Evolutionary conservation across 192 early-diverging fungal genomes (phyloP).

Genomic region (Backusella macrospora): DNA sequence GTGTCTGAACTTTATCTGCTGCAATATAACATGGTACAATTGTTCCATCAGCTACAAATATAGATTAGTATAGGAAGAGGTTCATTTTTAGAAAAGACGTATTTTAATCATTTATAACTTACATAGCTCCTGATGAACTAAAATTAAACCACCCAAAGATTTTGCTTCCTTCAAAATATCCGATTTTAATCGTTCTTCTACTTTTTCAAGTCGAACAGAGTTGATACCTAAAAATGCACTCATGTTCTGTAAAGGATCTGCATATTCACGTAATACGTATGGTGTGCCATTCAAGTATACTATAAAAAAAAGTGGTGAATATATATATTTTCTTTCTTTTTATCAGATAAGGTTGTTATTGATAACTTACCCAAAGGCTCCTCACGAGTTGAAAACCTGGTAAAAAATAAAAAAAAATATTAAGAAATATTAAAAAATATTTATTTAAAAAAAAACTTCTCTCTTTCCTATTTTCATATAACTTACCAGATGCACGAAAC

Average conservation of each 20-base stretch:
- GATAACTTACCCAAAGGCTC: conserved; percentile 34
- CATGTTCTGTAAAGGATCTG: conserved; percentile 58
- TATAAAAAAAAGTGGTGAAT: conserved; percentile 22
- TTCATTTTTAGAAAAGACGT: not conserved
- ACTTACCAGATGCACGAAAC: conserved; percentile 38
- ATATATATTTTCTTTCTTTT: not conserved
- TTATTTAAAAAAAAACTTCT: not conserved
- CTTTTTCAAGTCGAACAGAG: conserved; percentile 52
- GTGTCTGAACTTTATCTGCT: conserved; percentile 57
- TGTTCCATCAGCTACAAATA: conserved; percentile 38
- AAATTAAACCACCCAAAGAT: conserved; percentile 50
- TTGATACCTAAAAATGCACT: conserved; percentile 57
- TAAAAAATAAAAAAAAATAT: too few species aligned
- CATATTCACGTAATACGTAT: conserved; percentile 58
- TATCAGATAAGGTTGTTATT: not conserved
- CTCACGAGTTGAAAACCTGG: conserved; percentile 46
- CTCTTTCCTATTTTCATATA: too few species aligned
- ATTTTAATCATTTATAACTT: conserved; percentile 1
- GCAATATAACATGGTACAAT: conserved; percentile 64
- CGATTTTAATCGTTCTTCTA: conserved; percentile 60
- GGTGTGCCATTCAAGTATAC: conserved; percentile 63
- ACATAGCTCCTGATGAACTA: conserved; percentile 63
- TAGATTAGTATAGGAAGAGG: not conserved
- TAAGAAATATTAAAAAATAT: not conserved
- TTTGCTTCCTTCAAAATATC: conserved; percentile 56